Conservation (phyloP, 2,329 filamentous ascomycete species). For the Paecilomyces variotii region DNA sequence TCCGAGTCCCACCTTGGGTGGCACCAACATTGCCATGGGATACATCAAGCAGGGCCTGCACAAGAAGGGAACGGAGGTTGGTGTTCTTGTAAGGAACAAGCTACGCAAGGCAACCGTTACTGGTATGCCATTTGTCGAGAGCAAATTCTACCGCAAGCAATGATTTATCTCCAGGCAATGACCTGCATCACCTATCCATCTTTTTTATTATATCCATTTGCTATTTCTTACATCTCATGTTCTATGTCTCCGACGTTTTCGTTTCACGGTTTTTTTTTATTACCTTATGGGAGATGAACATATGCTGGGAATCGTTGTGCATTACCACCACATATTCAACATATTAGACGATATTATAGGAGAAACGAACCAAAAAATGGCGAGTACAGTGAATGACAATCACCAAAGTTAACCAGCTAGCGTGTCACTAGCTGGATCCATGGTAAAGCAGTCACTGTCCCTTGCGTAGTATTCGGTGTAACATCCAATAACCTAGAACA, state of each 20-base stretch:
- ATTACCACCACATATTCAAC: not conserved
- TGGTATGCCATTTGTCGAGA: slow-evolving; percentile 83
- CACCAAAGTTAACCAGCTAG: not conserved
- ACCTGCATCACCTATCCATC: not conserved
- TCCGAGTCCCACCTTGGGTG: slow-evolving; percentile 72
- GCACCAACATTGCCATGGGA: slow-evolving; percentile 91
- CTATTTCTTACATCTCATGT: not conserved
- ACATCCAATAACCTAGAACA: not conserved
- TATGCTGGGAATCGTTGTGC: not conserved
- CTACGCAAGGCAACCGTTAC: slow-evolving; percentile 65
- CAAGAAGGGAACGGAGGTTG: slow-evolving; percentile 74
- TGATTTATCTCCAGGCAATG: not conserved
- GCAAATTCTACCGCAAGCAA: slow-evolving; percentile 58
- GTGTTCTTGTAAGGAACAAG: slow-evolving; percentile 69
- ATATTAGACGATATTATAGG: not conserved
- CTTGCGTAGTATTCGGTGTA: not conserved
- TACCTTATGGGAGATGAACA: not conserved
- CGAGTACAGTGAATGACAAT: not conserved
- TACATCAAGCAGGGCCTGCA: slow-evolving; percentile 76
- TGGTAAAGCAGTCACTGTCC: not conserved
- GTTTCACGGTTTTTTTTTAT: not conserved
- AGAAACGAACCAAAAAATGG: not conserved
- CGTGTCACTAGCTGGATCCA: not conserved
- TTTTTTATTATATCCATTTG: slow-evolving; percentile 4
- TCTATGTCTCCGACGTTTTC: not conserved